Evolutionary conservation across 2,329 filamentous ascomycete species (phyloP).

Genomic region (Fusarium succisae): DNA sequence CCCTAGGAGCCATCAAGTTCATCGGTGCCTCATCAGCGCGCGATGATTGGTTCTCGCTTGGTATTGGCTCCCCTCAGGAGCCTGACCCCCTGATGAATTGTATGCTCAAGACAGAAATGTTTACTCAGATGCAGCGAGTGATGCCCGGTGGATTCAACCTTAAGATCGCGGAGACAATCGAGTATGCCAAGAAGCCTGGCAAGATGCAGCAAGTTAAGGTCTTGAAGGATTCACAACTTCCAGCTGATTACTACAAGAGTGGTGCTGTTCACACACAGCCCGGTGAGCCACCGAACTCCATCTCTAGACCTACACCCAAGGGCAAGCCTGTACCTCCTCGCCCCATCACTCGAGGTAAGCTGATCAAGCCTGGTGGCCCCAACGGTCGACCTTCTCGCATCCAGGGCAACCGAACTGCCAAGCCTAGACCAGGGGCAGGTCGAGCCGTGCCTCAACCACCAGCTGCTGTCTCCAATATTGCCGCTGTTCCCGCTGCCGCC

Average conservation of each 20-base stretch:
- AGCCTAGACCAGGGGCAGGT: conserved; percentile 54
- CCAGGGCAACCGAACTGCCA: conserved; percentile 58
- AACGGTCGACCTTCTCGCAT: conserved; percentile 81
- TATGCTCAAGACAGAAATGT: conserved; percentile 95
- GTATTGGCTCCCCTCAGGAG: conserved; percentile 89
- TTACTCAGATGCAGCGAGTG: conserved; percentile 85
- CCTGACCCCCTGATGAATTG: conserved; percentile 94
- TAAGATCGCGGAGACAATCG: conserved; percentile 84
- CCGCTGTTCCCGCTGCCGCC: conserved; percentile 39
- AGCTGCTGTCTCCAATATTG: conserved; percentile 42
- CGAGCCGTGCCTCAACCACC: conserved; percentile 49
- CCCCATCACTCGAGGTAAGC: conserved; percentile 91
- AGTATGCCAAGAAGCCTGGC: conserved; percentile 97
- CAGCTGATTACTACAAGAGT: conserved; percentile 92
- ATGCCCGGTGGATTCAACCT: conserved; percentile 84
- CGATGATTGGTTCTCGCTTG: conserved; percentile 97
- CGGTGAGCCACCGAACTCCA: conserved; percentile 84
- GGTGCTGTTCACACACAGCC: conserved; percentile 85
- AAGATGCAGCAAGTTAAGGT: conserved; percentile 92
- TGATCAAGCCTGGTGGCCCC: conserved; percentile 91
- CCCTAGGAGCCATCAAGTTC: conserved; percentile 88
- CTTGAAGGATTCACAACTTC: conserved; percentile 82
- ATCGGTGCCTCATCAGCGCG: conserved; percentile 81
- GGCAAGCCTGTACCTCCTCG: conserved; percentile 86
- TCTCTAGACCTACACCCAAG: conserved; percentile 85